phyloP scores from a whole-genome alignment of 768 basidiomycete genomes.

The Amanita pseudoporphyria region DNA sequence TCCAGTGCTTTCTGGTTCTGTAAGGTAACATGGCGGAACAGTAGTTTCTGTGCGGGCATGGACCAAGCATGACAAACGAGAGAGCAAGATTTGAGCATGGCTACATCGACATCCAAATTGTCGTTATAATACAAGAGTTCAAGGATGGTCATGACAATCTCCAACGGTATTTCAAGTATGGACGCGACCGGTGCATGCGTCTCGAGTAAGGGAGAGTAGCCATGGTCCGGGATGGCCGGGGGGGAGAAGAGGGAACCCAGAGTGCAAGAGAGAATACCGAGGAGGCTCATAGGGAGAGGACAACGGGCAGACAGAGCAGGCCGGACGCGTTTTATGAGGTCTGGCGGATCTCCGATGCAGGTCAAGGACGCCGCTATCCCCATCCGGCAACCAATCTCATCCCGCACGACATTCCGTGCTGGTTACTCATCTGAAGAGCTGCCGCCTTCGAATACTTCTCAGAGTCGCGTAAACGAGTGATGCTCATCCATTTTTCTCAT shows the following conservation, averaged over 20 bases:
- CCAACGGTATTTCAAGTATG: conserved; percentile 39
- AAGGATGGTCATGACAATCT: conserved; percentile 54
- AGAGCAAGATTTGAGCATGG: conserved; percentile 42
- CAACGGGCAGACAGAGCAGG: conserved; percentile 9
- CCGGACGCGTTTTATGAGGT: conserved; percentile 11
- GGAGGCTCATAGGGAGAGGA: conserved; percentile 19
- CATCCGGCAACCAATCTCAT: conserved; percentile 2
- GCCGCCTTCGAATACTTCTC: too few relatives aligned
- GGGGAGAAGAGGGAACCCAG: conserved; percentile 14
- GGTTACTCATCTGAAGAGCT: neutral
- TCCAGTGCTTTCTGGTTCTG: conserved; percentile 42
- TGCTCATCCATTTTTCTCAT: neutral
- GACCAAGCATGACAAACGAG: conserved; percentile 66
- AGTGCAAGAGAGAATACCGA: conserved; percentile 22
- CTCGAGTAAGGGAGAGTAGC: conserved; percentile 8
- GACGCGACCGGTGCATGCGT: conserved; percentile 13
- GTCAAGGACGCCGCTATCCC: conserved; percentile 12
- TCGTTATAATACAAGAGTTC: conserved; percentile 41
- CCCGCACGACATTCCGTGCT: neutral
- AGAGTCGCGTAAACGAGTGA: neutral
- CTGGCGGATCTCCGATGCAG: conserved; percentile 9
- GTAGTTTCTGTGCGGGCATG: conserved; percentile 47
- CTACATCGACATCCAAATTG: conserved; percentile 23
- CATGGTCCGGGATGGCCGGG: conserved; percentile 23
- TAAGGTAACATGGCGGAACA: conserved; percentile 51